Percentiles rank a stretch among this genome's conserved stretches.
phyloP scores from a whole-genome alignment of 352 stramenopile genomes.

The Sclerospora graminicola region DNA sequence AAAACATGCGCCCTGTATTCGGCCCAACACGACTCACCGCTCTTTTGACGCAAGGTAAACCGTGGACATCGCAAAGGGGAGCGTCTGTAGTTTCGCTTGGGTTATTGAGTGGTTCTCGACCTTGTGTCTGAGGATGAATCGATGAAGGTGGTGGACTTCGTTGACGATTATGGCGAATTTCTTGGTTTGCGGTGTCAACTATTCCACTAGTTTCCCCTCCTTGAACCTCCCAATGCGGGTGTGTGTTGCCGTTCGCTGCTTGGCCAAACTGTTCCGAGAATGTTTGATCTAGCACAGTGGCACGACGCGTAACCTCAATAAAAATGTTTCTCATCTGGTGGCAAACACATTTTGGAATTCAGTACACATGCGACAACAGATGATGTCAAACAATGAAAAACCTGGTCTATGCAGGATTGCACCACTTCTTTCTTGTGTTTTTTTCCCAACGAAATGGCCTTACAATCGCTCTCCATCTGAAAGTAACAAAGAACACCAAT shows the following conservation, averaged over 20 bases:
- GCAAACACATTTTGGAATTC: constrained; percentile 1
- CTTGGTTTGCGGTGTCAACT: constrained; percentile 1
- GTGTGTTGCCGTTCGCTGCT: constrained; percentile 12
- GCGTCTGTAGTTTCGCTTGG: constrained; percentile 8
- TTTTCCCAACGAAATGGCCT: constrained; percentile 67
- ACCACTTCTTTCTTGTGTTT: constrained; percentile 75
- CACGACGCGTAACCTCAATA: constrained; percentile 56
- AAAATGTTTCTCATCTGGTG: constrained; percentile 73
- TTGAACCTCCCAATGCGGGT: constrained; percentile 5
- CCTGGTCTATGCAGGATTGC: constrained; percentile 80
- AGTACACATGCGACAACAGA: not conserved
- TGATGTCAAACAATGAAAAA: constrained; percentile 7
- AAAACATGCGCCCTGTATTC: constrained; percentile 92
- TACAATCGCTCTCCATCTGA: constrained; percentile 90
- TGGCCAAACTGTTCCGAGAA: constrained; percentile 86
- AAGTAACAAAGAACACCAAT: constrained; percentile 4
- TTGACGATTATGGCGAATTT: constrained; percentile 4
- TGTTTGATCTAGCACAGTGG: constrained; percentile 83
- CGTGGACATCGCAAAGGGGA: constrained; percentile 39
- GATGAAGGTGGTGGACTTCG: constrained; percentile 3
- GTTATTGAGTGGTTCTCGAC: not conserved
- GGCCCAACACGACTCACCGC: constrained; percentile 44
- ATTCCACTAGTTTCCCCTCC: constrained; percentile 1
- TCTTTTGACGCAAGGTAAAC: constrained; percentile 37
- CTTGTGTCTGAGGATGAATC: not conserved